Evolutionary conservation across 192 early-diverging fungal genomes (phyloP).

Genomic region (Mortierella alpina): DNA sequence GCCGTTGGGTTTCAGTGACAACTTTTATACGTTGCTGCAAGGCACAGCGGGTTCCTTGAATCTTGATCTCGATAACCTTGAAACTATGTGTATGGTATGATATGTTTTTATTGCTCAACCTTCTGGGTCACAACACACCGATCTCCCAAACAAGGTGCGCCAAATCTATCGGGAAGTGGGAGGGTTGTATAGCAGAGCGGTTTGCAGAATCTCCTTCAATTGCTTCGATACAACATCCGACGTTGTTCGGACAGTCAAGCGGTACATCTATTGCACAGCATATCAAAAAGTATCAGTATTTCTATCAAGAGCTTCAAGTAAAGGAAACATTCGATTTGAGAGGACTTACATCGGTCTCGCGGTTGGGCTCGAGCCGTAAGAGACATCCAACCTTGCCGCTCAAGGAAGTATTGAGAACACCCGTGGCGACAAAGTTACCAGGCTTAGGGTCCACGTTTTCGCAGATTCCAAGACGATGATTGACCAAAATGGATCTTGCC

Average conservation of each 20-base stretch:
- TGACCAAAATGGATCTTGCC: slow-evolving; percentile 69
- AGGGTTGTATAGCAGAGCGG: slow-evolving; percentile 43
- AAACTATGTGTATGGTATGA: too few relatives aligned
- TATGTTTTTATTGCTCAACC: too few relatives aligned
- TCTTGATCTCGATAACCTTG: too few relatives aligned
- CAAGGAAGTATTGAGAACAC: slow-evolving; percentile 80
- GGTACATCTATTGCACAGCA: slow-evolving; percentile 75
- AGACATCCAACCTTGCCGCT: slow-evolving; percentile 92
- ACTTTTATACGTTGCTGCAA: too few relatives aligned
- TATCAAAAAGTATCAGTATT: neutral
- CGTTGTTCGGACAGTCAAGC: slow-evolving; percentile 90
- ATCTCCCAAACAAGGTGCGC: too few relatives aligned
- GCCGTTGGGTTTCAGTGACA: too few relatives aligned
- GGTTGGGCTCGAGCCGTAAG: slow-evolving; percentile 88
- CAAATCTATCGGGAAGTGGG: neutral
- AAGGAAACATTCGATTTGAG: neutral
- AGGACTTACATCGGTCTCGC: slow-evolving; percentile 78
- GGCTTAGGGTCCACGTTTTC: slow-evolving; percentile 89
- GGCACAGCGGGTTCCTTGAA: too few relatives aligned
- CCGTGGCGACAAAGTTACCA: slow-evolving; percentile 89
- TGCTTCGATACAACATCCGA: slow-evolving; percentile 79
- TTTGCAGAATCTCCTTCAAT: slow-evolving; percentile 54
- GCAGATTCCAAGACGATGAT: slow-evolving; percentile 80
- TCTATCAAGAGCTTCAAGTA: neutral
- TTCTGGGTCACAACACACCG: too few relatives aligned